Conservation (phyloP, 495 filamentous ascomycete genomes). For the Letharia lupina region DNA sequence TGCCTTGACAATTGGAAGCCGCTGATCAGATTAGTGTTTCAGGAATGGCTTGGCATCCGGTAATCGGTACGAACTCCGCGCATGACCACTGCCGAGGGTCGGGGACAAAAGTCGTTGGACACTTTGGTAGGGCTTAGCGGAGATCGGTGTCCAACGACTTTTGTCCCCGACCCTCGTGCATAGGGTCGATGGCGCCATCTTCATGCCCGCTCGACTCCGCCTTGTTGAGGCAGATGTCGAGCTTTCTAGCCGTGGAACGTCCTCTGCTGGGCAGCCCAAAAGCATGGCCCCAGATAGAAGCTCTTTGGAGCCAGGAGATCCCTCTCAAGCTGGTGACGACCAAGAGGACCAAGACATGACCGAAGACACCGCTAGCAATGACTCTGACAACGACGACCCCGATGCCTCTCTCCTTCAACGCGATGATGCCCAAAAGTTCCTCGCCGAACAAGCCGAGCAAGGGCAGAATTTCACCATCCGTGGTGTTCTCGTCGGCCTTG, state of each 20-base stretch:
- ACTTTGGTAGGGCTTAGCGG: no score
- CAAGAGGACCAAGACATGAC: slow-evolving; percentile 9
- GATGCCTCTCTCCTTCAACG: slow-evolving; percentile 24
- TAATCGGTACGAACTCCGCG: not conserved
- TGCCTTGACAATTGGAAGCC: no score
- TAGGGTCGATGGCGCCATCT: slow-evolving; percentile 1
- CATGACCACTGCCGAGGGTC: not conserved
- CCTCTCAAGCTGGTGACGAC: slow-evolving; percentile 10
- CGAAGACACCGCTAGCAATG: not conserved
- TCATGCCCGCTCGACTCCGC: slow-evolving; percentile 1
- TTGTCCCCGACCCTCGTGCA: no score
- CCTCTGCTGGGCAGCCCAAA: not conserved
- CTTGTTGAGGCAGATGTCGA: slow-evolving; percentile 12
- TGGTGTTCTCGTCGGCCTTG: slow-evolving; percentile 68
- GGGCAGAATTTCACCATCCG: slow-evolving; percentile 69
- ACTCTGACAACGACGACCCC: slow-evolving; percentile 17
- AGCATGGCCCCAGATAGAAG: slow-evolving; percentile 36
- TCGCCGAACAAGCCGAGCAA: slow-evolving; percentile 29
- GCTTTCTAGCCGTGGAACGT: not conserved
- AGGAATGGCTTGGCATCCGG: not conserved
- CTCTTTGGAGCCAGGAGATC: slow-evolving; percentile 19
- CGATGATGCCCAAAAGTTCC: slow-evolving; percentile 32
- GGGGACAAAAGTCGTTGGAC: no score
- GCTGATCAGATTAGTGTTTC: not conserved
- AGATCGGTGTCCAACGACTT: no score